Evolutionary conservation across 345 rosid genomes (phyloP), one percentile per base, ranked within the genome.

Genomic region (Acer negundo): DNA sequence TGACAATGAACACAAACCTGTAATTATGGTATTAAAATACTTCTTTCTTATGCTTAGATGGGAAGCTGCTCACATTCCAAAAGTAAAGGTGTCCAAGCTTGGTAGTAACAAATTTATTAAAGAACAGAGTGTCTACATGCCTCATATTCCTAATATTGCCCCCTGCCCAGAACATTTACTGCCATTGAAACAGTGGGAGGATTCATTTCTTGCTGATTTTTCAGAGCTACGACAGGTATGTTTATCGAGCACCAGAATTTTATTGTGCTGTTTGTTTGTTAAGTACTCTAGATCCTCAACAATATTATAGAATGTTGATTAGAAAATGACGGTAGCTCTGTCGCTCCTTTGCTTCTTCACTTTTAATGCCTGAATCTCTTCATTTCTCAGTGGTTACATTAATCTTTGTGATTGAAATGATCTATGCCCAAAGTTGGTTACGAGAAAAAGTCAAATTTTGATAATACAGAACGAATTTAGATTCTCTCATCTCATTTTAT

Each of bases 61-160:
- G 99, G 99, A 96, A 87, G 97, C 99, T 73, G 86, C 90, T 76
- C 90, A 65, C 62, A 80, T 92, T 82, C 97, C 97, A 2, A 92
- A 90, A 69, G 93, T 95, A 53, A 87, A 77, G 78, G 91, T 92
- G 67, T 97, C 91, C 67, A 89, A 91, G 84, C 80, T 83, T 79
- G 91, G 86, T 63, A 75, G 26, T 75, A 81, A 72, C 74, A 86
- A 85, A 76, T 49, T 77, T 64, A 73, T 49, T 42, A 84, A 83
- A 80, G 97, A 89, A 76, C 99, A 94, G 79, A 91, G 92, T 76
- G 82, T 83, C 67, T 92, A 96, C 76, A 91, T 96, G 99, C 99
- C 98, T 51, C 87, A 84, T 77, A 91, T 96, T 77, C 93, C 97
- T 51, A 97, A 90, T 78, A 94, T 96, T 81, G 86, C 90, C 46